Evolutionary conservation across 1,284 basidiomycete genomes (phyloP).

Genomic region (Cryptococcus amylolentus): DNA sequence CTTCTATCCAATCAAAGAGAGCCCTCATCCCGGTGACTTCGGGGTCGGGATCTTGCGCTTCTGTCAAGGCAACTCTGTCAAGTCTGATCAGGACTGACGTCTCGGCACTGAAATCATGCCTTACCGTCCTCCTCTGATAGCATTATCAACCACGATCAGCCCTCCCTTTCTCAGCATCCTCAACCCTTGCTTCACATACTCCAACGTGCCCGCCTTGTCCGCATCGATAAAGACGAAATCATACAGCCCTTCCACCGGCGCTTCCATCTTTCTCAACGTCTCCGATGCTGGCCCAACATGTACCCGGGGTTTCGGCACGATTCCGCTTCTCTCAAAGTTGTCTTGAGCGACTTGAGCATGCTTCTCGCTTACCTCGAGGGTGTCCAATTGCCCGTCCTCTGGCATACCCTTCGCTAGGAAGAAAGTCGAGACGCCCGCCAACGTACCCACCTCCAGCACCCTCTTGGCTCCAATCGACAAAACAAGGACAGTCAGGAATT

Average conservation of each 20-base stretch:
- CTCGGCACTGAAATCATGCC: background rate
- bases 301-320: conserved; percentile 42
- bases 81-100: background rate
- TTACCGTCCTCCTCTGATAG: conserved; percentile 35
- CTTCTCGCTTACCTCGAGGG: conserved; percentile 29
- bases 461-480: conserved; percentile 30
- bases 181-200: conserved; percentile 38
- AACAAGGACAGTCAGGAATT: conserved; percentile 36
- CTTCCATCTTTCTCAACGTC: conserved; percentile 18
- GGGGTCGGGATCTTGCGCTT: conserved; percentile 14
- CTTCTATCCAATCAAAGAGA: conserved; percentile 42
- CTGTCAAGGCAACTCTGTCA: conserved; percentile 18
- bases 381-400: conserved; percentile 39
- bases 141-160: conserved; percentile 40
- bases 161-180: conserved; percentile 37
- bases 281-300: conserved; percentile 35
- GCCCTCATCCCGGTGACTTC: conserved; percentile 32
- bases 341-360: conserved; percentile 36
- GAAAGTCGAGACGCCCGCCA: conserved; percentile 42
- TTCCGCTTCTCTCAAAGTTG: conserved; percentile 38
- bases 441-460: conserved; percentile 43
- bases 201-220: conserved; percentile 34
- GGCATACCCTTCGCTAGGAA: conserved; percentile 40
- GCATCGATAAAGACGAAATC: conserved; percentile 46
- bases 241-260: conserved; percentile 27